phyloP scores from a whole-genome alignment of 148 eudicot species.

The Rhododendron ovatum region DNA sequence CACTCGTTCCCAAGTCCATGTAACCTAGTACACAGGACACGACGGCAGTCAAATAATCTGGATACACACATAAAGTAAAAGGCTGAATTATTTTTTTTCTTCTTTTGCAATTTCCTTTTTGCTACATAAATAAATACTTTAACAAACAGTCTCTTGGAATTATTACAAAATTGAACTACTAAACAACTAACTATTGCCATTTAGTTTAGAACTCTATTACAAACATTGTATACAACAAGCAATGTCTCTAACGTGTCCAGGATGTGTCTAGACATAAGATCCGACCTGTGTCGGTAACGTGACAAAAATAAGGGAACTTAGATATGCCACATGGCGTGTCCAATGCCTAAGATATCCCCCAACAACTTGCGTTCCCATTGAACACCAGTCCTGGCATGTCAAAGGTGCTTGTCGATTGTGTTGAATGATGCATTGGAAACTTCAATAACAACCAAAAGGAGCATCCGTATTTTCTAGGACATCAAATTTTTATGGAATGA shows the following conservation, averaged over 20 bases:
- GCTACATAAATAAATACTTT: neutral
- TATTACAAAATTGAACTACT: neutral
- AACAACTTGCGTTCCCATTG: neutral
- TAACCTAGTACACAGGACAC: neutral
- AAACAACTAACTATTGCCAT: neutral
- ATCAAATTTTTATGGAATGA: neutral
- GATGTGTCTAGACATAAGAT: neutral
- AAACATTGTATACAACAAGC: neutral
- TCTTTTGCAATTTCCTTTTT: neutral
- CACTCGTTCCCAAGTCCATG: neutral
- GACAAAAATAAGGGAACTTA: neutral
- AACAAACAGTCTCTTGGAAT: neutral
- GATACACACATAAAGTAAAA: neutral
- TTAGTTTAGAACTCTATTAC: neutral
- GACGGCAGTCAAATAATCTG: neutral
- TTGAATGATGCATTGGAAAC: neutral
- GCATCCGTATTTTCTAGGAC: neutral
- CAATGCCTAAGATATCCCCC: neutral
- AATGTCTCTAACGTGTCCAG: neutral
- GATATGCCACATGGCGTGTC: neutral
- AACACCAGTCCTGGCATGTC: neutral
- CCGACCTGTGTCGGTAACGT: neutral
- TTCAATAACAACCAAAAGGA: neutral
- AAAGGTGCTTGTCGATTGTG: neutral
- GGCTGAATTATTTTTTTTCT: neutral